Percentiles rank a stretch among this genome's conserved stretches.
Conservation (phyloP, 768 basidiomycete genomes). For the Leccinum truebloodii region DNA sequence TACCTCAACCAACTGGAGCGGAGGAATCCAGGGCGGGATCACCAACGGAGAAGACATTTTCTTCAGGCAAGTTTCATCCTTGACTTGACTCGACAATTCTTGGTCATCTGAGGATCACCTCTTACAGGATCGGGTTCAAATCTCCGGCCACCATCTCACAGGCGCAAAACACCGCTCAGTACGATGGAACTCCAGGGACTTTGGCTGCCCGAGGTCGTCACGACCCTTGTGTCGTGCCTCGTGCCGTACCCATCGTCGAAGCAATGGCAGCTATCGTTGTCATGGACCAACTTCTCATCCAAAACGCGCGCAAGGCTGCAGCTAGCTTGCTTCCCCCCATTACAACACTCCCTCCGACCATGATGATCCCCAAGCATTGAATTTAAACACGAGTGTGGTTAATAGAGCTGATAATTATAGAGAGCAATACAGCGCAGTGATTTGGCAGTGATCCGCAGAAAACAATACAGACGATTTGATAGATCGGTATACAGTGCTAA, state of each 20-base stretch:
- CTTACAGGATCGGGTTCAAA: conserved; percentile 87
- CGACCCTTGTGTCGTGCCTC: conserved; percentile 96
- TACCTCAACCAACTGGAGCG: conserved; percentile 93
- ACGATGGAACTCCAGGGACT: conserved; percentile 86
- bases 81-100: neutral
- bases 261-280: conserved; percentile 95
- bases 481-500: neutral
- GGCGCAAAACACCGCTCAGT: conserved; percentile 86
- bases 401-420: neutral
- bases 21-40: conserved; percentile 97
- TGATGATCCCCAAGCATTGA: conserved; percentile 63
- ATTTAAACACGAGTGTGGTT: conserved; percentile 5
- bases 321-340: conserved; percentile 78
- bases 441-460: conserved; percentile 11
- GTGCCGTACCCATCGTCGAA: conserved; percentile 97
- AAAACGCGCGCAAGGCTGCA: conserved; percentile 79
- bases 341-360: conserved; percentile 88
- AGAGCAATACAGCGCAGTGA: conserved; percentile 1
- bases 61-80: conserved; percentile 67
- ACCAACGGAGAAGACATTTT: conserved; percentile 97
- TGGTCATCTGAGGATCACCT: conserved; percentile 13
- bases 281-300: conserved; percentile 91
- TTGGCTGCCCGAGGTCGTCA: conserved; percentile 93
- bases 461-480: conserved; percentile 16
- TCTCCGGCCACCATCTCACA: conserved; percentile 98